These are phyloP conservation scores for Cutaneotrichosporon sp. DNA, from an alignment of 1,284 basidiomycete genomes.

Conservation along the genomic window DNA sequence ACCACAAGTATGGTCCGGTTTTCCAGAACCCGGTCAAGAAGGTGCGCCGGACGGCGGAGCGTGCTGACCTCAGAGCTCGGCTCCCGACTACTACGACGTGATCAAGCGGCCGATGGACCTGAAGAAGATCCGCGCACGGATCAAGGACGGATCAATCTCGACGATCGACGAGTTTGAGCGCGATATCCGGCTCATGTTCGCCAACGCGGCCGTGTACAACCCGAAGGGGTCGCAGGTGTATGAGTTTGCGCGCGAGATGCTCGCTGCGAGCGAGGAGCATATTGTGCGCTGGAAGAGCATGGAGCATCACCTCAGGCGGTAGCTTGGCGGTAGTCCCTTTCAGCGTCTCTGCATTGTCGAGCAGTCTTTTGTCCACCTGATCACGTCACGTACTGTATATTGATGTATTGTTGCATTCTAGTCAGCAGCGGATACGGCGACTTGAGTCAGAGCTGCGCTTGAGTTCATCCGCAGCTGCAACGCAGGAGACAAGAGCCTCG, in stretches of 20 bases:
- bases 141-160: slow-evolving; percentile 73
- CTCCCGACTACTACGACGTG: slow-evolving; percentile 83
- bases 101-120: slow-evolving; percentile 89
- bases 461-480: no score
- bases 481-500: no score
- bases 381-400: no score
- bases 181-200: slow-evolving; percentile 87
- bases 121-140: slow-evolving; percentile 74
- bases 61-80: slow-evolving; percentile 13
- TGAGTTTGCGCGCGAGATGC: slow-evolving; percentile 90
- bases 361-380: no score
- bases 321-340: no score
- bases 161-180: slow-evolving; percentile 80
- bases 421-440: no score
- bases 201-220: slow-evolving; percentile 95
- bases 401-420: no score
- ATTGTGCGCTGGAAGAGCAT: slow-evolving; percentile 63
- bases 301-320: slow-evolving; percentile 32
- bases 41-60: slow-evolving; percentile 25
- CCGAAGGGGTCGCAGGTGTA: slow-evolving; percentile 73
- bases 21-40: slow-evolving; percentile 86
- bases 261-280: slow-evolving; percentile 70
- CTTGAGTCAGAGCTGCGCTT: no score
- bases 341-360: no score
- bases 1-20: slow-evolving; percentile 78